Conservation (phyloP, 2,329 filamentous ascomycete genomes). For the Paracamarosporium sp. region DNA sequence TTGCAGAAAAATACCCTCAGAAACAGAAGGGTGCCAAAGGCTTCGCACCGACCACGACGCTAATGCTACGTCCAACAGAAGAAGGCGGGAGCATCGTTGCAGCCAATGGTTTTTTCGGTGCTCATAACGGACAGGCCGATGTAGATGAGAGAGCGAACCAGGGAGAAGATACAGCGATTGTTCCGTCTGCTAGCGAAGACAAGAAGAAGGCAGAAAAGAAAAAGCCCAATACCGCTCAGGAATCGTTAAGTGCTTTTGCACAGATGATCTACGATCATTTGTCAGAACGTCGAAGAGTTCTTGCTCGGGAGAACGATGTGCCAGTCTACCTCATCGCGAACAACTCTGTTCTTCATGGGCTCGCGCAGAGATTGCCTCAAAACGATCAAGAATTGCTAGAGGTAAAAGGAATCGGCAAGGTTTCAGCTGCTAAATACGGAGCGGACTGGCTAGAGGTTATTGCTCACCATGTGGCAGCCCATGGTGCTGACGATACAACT, state of each 20-base stretch:
- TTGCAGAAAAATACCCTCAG: conserved; percentile 35
- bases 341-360: conserved; percentile 27
- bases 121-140: background rate
- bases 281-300: conserved; percentile 19
- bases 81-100: conserved; percentile 20
- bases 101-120: conserved; percentile 29
- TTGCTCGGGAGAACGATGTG: conserved; percentile 21
- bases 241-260: conserved; percentile 19
- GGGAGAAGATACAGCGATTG: background rate
- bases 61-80: conserved; percentile 26
- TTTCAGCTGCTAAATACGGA: conserved; percentile 30
- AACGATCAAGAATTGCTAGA: conserved; percentile 22
- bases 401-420: conserved; percentile 34
- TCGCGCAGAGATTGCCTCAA: conserved; percentile 32
- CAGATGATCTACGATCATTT: conserved; percentile 28
- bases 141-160: background rate
- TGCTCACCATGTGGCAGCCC: conserved; percentile 10
- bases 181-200: background rate
- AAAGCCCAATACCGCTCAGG: background rate
- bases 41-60: conserved; percentile 16
- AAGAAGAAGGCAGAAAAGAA: background rate
- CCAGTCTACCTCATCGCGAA: conserved; percentile 22
- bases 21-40: background rate
- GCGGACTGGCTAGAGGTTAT: conserved; percentile 35
- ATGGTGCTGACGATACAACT: background rate